These are phyloP conservation scores for Sclerotinia minor DNA, from an alignment of 2,329 filamentous ascomycete genomes.

Conservation along the genomic window DNA sequence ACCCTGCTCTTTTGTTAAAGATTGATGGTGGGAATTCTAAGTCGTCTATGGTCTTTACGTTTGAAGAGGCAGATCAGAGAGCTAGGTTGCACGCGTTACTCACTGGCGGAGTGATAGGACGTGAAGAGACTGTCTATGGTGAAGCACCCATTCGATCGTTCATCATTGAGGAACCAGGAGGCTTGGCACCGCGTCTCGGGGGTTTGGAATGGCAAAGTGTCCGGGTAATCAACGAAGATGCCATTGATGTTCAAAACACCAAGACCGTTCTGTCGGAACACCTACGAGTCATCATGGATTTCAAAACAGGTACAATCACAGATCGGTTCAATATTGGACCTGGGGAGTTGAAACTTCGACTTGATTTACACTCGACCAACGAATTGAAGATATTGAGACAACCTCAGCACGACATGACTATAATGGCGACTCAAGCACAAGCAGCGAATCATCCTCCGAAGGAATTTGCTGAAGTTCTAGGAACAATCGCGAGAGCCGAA, in stretches of 20 bases:
- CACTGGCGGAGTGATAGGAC: conserved; percentile 67
- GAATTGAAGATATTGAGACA: conserved; percentile 68
- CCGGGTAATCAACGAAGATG: conserved; percentile 70
- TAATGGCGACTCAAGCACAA: conserved; percentile 70
- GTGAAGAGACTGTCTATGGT: conserved; percentile 68
- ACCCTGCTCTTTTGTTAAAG: conserved; percentile 65
- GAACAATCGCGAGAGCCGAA: conserved; percentile 55
- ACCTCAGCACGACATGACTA: conserved; percentile 73
- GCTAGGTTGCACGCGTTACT: conserved; percentile 70
- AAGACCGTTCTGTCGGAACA: conserved; percentile 74
- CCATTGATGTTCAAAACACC: conserved; percentile 56
- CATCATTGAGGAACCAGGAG: conserved; percentile 56
- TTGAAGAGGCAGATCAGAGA: conserved; percentile 71
- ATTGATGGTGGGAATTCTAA: conserved; percentile 48
- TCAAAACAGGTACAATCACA: conserved; percentile 73
- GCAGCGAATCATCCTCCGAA: conserved; percentile 61
- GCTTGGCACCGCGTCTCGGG: conserved; percentile 30
- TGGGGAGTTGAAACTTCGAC: conserved; percentile 67
- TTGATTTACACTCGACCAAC: conserved; percentile 61
- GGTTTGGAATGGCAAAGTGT: conserved; percentile 63
- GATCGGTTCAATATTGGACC: conserved; percentile 81
- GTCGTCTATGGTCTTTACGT: conserved; percentile 75
- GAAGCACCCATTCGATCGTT: conserved; percentile 68
- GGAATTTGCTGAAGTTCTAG: conserved; percentile 56
- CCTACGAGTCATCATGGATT: conserved; percentile 73